A percentile compares a stretch with the other conserved stretches of the same genome.
These are phyloP conservation scores for Dovyalis caffra DNA, from an alignment of 345 rosid species.

Conservation along the genomic window DNA sequence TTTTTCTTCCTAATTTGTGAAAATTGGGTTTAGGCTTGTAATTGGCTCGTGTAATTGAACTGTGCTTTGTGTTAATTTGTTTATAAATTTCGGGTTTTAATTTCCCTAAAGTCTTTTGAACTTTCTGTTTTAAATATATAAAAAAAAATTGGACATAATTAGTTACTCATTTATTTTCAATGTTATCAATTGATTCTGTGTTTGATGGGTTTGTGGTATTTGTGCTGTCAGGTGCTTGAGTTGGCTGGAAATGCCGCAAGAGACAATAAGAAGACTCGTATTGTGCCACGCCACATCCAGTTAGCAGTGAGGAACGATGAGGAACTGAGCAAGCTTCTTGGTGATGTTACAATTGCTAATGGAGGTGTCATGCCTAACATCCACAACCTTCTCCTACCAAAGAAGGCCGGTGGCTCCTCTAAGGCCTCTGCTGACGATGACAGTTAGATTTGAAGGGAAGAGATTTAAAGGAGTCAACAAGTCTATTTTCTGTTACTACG, in stretches of 20 bases:
- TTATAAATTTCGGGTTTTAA: no score
- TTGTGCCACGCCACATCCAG: conserved; percentile 92
- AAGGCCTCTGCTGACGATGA: conserved; percentile 69
- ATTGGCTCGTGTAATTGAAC: not conserved
- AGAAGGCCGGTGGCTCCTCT: conserved; percentile 72
- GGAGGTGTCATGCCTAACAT: conserved; percentile 98
- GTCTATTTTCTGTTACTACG: not conserved
- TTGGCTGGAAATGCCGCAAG: conserved; percentile 88
- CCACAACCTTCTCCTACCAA: conserved; percentile 90
- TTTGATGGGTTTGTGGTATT: not conserved
- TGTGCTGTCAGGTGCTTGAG: conserved; percentile 60
- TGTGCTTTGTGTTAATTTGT: not conserved
- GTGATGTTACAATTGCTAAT: conserved; percentile 90
- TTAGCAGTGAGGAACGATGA: conserved; percentile 88
- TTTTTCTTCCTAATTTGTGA: no score
- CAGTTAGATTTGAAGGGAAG: conserved; percentile 20
- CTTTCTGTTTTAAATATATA: not conserved
- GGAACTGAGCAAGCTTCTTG: conserved; percentile 93
- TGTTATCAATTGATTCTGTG: not conserved
- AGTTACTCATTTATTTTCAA: not conserved
- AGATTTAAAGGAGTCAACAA: not conserved
- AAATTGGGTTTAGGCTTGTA: no score
- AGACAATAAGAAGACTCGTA: conserved; percentile 88
- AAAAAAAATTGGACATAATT: not conserved
- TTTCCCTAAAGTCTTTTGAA: no score